Percentiles rank a stretch among this genome's conserved stretches.
Evolutionary conservation across 1,139 yeast species (phyloP).

Genomic region (Geotrichum histeridarum): DNA sequence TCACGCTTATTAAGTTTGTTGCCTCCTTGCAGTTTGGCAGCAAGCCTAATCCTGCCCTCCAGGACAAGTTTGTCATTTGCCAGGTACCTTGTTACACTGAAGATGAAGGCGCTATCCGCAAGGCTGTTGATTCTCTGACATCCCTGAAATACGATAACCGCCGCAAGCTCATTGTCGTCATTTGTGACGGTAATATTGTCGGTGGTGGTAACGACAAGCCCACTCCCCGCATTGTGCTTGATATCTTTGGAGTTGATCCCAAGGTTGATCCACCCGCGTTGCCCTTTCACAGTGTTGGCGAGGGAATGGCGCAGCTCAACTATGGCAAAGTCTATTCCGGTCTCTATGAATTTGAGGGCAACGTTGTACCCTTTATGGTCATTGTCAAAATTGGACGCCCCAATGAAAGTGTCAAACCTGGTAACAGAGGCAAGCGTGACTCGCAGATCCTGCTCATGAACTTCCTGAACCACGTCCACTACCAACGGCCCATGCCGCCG

Average conservation of each 20-base stretch:
- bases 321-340: slow-evolving; percentile 42
- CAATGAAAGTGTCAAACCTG: slow-evolving; percentile 36
- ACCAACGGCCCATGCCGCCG: slow-evolving; percentile 40
- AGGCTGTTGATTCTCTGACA: slow-evolving; percentile 42
- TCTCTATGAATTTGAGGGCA: slow-evolving; percentile 40
- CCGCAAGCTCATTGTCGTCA: slow-evolving; percentile 38
- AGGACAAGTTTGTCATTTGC: slow-evolving; percentile 41
- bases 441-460: slow-evolving; percentile 42
- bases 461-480: slow-evolving; percentile 40
- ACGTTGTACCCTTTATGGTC: slow-evolving; percentile 40
- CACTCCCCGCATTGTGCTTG: slow-evolving; percentile 41
- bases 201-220: slow-evolving; percentile 42
- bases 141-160: slow-evolving; percentile 38
- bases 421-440: slow-evolving; percentile 44
- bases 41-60: slow-evolving; percentile 36
- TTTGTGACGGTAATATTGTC: slow-evolving; percentile 42
- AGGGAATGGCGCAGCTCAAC: slow-evolving; percentile 39
- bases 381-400: slow-evolving; percentile 41
- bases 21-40: slow-evolving; percentile 40
- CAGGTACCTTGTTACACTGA: slow-evolving; percentile 44
- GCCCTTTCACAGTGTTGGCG: slow-evolving; percentile 40
- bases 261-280: slow-evolving; percentile 38
- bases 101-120: slow-evolving; percentile 39
- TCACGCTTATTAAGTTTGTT: slow-evolving; percentile 39
- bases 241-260: slow-evolving; percentile 40